phyloP scores from a whole-genome alignment of 2,329 filamentous ascomycete genomes.

The Calonectria crousiana region DNA sequence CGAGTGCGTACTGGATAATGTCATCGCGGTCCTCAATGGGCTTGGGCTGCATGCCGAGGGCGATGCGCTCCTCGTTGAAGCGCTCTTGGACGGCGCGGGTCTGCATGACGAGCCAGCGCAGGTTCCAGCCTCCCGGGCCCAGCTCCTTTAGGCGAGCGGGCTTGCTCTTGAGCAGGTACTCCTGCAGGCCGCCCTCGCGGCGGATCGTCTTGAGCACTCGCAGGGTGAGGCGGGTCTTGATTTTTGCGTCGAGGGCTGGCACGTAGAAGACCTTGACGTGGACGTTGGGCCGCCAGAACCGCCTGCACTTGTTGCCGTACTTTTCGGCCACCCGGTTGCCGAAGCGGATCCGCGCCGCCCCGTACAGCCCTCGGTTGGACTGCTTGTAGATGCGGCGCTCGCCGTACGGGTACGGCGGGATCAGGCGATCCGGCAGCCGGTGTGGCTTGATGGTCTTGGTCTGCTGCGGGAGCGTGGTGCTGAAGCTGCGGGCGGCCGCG shows the following conservation, averaged over 20 bases:
- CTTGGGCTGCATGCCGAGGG: slow-evolving; percentile 69
- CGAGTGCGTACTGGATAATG: slow-evolving; percentile 55
- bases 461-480: slow-evolving; percentile 49
- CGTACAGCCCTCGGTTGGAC: slow-evolving; percentile 81
- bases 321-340: slow-evolving; percentile 82
- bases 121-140: slow-evolving; percentile 88
- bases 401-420: slow-evolving; percentile 80
- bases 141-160: slow-evolving; percentile 84
- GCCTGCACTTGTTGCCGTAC: slow-evolving; percentile 77
- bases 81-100: slow-evolving; percentile 73
- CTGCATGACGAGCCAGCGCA: slow-evolving; percentile 92
- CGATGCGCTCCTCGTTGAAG: slow-evolving; percentile 74
- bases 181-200: slow-evolving; percentile 89
- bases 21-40: slow-evolving; percentile 52
- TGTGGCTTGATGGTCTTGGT: slow-evolving; percentile 58
- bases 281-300: slow-evolving; percentile 82
- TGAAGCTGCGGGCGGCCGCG: slow-evolving; percentile 47
- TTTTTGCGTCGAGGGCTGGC: slow-evolving; percentile 68
- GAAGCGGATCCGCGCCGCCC: slow-evolving; percentile 77
- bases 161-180: slow-evolving; percentile 89
- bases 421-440: slow-evolving; percentile 61
- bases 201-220: slow-evolving; percentile 80
- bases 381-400: slow-evolving; percentile 81
- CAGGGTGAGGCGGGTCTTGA: slow-evolving; percentile 78
- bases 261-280: slow-evolving; percentile 77